phyloP scores from a whole-genome alignment of 2,329 filamentous ascomycete genomes.

The Paecilomyces niveus region DNA sequence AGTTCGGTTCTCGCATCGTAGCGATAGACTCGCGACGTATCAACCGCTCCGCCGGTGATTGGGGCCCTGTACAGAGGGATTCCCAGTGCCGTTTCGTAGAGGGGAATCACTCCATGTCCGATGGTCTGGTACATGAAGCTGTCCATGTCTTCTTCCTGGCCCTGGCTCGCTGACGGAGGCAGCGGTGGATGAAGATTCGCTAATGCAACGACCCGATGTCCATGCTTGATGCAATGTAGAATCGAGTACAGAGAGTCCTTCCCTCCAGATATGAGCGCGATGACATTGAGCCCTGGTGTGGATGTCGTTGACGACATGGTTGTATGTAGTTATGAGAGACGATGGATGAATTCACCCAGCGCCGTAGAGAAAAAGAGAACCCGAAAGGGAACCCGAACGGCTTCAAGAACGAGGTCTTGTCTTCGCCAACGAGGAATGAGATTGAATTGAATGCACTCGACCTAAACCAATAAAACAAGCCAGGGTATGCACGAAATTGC shows the following conservation, averaged over 20 bases:
- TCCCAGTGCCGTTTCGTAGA: constrained; percentile 71
- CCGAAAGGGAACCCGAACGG: no score
- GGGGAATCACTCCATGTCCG: constrained; percentile 76
- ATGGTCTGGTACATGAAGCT: constrained; percentile 99
- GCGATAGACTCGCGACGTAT: constrained; percentile 65
- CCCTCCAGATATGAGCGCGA: constrained; percentile 88
- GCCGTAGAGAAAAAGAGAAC: no score
- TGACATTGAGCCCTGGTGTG: constrained; percentile 54
- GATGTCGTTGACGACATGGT: neutral
- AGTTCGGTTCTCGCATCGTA: constrained; percentile 9
- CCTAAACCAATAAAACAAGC: no score
- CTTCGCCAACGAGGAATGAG: no score
- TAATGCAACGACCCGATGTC: constrained; percentile 76
- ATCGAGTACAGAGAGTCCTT: constrained; percentile 96
- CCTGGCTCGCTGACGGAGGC: constrained; percentile 4
- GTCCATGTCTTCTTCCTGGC: constrained; percentile 51
- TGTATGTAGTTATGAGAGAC: no score
- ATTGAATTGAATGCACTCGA: no score
- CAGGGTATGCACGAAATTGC: no score
- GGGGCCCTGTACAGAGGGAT: constrained; percentile 77
- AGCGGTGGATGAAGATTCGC: constrained; percentile 72
- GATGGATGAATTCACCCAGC: no score
- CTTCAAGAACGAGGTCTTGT: no score
- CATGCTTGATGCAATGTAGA: constrained; percentile 80
- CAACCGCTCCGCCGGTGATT: constrained; percentile 65